These are phyloP conservation scores for Psilocybe subaeruginosa DNA, from an alignment of 768 basidiomycete species.

Conservation along the genomic window DNA sequence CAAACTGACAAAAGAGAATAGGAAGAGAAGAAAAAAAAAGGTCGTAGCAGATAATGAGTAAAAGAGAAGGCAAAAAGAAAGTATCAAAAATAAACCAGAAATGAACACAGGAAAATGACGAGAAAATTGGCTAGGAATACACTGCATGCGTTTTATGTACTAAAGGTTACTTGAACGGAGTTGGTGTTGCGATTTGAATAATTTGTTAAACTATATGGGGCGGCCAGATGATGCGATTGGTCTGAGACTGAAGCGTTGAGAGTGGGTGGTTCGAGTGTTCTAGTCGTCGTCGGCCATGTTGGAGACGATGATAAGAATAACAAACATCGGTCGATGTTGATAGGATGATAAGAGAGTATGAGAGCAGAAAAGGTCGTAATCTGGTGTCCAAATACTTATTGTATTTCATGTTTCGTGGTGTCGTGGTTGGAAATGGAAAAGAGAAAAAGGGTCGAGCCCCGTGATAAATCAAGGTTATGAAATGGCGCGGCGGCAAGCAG, in stretches of 20 bases:
- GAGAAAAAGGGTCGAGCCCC: neutral
- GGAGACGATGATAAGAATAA: too few relatives aligned
- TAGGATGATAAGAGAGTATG: neutral
- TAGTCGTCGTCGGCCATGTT: too few relatives aligned
- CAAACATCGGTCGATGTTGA: neutral
- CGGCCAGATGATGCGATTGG: neutral
- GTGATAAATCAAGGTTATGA: neutral
- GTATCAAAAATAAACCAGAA: conserved; percentile 21
- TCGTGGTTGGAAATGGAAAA: neutral
- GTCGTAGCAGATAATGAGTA: neutral
- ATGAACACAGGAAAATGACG: conserved; percentile 12
- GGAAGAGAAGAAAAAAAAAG: neutral
- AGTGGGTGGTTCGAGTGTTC: too few relatives aligned
- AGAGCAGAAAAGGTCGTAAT: neutral
- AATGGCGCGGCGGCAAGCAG: neutral
- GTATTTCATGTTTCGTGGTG: conserved; percentile 9
- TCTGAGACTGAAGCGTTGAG: neutral
- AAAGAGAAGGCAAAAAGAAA: conserved; percentile 16
- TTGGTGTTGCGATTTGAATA: conserved; percentile 13
- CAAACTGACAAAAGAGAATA: neutral
- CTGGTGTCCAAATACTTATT: conserved; percentile 3
- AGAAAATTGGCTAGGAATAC: conserved; percentile 26
- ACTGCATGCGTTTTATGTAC: conserved; percentile 27
- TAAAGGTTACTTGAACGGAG: conserved; percentile 18
- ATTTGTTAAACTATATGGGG: neutral